Base-by-base conservation (phyloP, 805 yeast genomes). In the Ogataea haglerorum region DNA sequence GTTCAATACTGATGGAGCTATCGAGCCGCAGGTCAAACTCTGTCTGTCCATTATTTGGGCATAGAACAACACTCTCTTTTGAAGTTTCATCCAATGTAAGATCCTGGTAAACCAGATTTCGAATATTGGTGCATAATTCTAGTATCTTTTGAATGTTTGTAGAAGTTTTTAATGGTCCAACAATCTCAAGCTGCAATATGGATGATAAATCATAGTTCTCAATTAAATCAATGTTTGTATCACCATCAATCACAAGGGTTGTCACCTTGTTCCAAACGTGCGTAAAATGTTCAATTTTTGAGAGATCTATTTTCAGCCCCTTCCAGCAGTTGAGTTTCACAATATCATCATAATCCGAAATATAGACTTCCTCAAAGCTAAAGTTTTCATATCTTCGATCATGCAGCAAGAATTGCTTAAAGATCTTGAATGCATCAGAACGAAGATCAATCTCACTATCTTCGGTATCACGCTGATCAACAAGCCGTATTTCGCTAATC, bases 401-500 rank as follows among this genome's bases (percentile, higher is more conserved):
- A 5, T 24, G 3, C 6, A 12, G 13, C 13, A 24, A 24, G 12
- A n/a, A 24, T 3, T 12, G 13, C 7, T 9, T 24, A 3, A 24
- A 24, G 14, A 24, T 24, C 14, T 10, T 24, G 14, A 12, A 24
- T 2, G n/a, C 27, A 10, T 24, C 27, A n/a, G 27, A 24, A 10
- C n/a, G n/a, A 12, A 24, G 27, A 24, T 24, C 27, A 23, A 40
- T 14, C 13, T 38, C 42, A 22, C 25, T 26, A 15, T 37, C 28
- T 7, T 23, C 28, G 2, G 16, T 7, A 19, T 34, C 23, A 5
- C n/a, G 23, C 8, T 21, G 28, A 25, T 43, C 45, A 13, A 33
- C 39, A 4, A 48, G 15, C 5, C 34, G 36, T 2, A 45, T 23
- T 6, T 13, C 14, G 8, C 29, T 26, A 8, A 34, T 10, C 5